Percentiles rank a stretch among this genome's conserved stretches.
phyloP scores from a whole-genome alignment of 2,329 filamentous ascomycete genomes.

The Delphinella strobiligena region DNA sequence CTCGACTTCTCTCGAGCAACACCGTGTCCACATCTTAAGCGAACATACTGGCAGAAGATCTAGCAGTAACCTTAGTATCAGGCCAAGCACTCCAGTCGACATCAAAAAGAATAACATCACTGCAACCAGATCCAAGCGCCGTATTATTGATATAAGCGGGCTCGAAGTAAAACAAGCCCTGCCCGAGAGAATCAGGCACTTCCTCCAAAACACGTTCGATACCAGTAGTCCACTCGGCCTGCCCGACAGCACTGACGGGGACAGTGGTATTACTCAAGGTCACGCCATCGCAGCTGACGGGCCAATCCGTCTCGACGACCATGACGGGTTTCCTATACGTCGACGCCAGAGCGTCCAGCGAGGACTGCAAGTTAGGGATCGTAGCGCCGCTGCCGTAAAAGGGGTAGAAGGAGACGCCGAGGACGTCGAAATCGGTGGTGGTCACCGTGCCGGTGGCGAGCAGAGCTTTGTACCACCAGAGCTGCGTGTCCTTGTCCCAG shows the following conservation, averaged over 20 bases:
- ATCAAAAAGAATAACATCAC: constrained; percentile 18
- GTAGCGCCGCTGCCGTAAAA: constrained; percentile 22
- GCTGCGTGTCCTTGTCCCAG: constrained; percentile 19
- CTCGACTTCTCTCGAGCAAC: no score
- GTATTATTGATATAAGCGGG: constrained; percentile 20
- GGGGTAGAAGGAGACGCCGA: constrained; percentile 18
- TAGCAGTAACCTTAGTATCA: constrained; percentile 18
- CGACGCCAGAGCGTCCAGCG: constrained; percentile 16
- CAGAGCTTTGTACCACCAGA: constrained; percentile 20
- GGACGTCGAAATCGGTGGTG: constrained; percentile 18
- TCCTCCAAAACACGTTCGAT: constrained; percentile 13
- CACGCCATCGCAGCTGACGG: constrained; percentile 15
- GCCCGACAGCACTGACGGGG: constrained; percentile 15
- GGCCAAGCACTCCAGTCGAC: constrained; percentile 18
- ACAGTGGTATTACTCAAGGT: constrained; percentile 17
- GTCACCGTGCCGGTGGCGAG: constrained; percentile 18
- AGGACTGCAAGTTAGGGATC: constrained; percentile 15
- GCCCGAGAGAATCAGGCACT: constrained; percentile 13
- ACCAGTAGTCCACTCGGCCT: constrained; percentile 18
- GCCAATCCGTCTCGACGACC: constrained; percentile 22
- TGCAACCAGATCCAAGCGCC: constrained; percentile 17
- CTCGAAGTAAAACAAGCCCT: constrained; percentile 22
- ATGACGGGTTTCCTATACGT: constrained; percentile 20
- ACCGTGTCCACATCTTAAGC: no score
- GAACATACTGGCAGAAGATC: constrained; percentile 19